Evolutionary conservation across 129 eudicot species (phyloP), one percentile per base, ranked within the genome.

Genomic region (Tanacetum coccineum): DNA sequence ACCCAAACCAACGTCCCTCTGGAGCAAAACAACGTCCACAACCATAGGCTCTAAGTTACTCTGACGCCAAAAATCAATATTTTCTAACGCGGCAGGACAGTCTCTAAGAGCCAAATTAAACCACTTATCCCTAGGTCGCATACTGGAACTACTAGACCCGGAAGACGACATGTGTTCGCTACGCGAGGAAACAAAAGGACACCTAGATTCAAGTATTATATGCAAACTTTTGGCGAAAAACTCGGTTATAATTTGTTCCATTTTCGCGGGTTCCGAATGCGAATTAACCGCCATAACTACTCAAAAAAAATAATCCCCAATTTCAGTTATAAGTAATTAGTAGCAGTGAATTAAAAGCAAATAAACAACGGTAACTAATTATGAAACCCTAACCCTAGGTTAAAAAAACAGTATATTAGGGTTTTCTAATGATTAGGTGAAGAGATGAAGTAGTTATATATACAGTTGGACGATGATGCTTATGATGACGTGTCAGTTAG

Each of bases 41-140:
- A 92, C 87, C 98, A 88, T 81, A 0, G 98, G 98, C 58, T 92
- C 98, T 28, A 85, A 79, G 69, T 83, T 79, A 67, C 95, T 92
- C 74, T 83, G 96, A 4, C 85, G 72, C 96, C 91, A 86, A 71
- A 85, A 88, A 68, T 88, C 96, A 2, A 81, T 88, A 22, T 85
- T 92, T 40, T 92, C 98, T 12, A 88, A 67, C 2, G 89, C 98
- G 4, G 95, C 96, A 74, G 98, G 91, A 64, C 98, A 88, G 40
- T 92, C 98, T 50, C 84, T 70, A 6, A 92, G 89, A 0, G 89
- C 87, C 39, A 92, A 48, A 77, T 92, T 88, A 56, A 86, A 88
- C 98, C 91, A 84, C 63, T 85, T 87, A 66, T 91, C 95, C 72
- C 96, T 81, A 14, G 90, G 80, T 70, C 90, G 80, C 65, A 80